These are phyloP conservation scores for Candida sithepensis DNA, from an alignment of 805 yeast species.

Conservation along the genomic window DNA sequence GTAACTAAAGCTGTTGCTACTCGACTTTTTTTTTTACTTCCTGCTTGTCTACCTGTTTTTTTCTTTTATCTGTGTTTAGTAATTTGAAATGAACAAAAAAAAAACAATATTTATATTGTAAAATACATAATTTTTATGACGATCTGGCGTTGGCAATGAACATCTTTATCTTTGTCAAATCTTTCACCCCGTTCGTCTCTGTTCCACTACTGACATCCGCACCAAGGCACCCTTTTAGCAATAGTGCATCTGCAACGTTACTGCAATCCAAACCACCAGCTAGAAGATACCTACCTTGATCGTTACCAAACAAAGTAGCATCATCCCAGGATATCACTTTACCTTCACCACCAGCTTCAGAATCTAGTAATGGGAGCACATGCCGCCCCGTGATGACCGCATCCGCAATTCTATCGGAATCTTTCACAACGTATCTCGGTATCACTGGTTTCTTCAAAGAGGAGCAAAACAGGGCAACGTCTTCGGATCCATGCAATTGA, in stretches of 20 bases:
- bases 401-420: conserved; percentile 29
- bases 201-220: conserved; percentile 97
- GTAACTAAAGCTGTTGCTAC: neutral
- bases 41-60: no score
- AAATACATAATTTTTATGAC: neutral
- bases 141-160: conserved; percentile 55
- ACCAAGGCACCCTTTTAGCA: conserved; percentile 64
- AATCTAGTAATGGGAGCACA: conserved; percentile 66
- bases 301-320: conserved; percentile 36
- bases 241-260: conserved; percentile 57
- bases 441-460: conserved; percentile 54
- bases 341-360: conserved; percentile 93
- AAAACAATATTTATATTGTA: no score
- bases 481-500: conserved; percentile 83
- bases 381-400: conserved; percentile 35
- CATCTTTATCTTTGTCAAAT: conserved; percentile 51
- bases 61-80: neutral
- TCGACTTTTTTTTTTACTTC: neutral
- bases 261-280: conserved; percentile 89
- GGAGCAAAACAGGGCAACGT: conserved; percentile 42
- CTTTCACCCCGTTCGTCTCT: conserved; percentile 76
- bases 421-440: conserved; percentile 65
- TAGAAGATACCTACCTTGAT: conserved; percentile 47
- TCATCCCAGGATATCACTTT: conserved; percentile 69
- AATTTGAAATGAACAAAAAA: no score